Percentiles rank a stretch among this genome's conserved stretches.
Conservation (phyloP, 805 yeast genomes). For the Saccharomycopsis sp. region DNA sequence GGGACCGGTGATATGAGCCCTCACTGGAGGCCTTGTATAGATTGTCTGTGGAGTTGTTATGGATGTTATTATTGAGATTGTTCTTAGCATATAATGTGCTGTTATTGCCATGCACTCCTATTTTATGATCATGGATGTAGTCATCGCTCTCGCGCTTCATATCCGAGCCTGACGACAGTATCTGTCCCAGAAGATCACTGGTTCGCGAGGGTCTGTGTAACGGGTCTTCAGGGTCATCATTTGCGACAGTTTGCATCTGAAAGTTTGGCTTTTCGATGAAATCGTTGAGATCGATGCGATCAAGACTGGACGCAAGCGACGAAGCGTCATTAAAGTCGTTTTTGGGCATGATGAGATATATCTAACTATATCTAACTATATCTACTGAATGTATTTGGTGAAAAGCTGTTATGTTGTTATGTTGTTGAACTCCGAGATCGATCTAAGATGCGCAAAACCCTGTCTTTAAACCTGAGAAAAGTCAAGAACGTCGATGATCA, state of each 20-base stretch:
- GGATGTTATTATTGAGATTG: not conserved
- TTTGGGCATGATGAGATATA: not conserved
- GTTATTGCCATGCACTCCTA: not conserved
- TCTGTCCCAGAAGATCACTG: not conserved
- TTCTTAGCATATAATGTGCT: not conserved
- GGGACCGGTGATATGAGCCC: not conserved
- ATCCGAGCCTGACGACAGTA: not conserved
- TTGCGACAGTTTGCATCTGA: not conserved
- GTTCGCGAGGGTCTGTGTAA: not conserved
- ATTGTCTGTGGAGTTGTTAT: not conserved
- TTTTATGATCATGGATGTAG: not conserved
- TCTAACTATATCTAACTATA: no score
- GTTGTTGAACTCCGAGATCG: not conserved
- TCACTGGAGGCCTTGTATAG: not conserved
- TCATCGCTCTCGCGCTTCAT: not conserved
- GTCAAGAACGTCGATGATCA: no score
- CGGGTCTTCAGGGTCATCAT: not conserved
- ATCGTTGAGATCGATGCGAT: conserved; percentile 1
- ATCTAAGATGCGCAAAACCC: not conserved
- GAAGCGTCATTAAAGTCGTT: not conserved
- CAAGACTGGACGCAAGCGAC: not conserved
- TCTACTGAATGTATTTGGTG: no score
- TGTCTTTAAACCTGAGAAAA: not conserved
- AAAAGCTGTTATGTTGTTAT: not conserved
- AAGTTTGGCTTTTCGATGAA: not conserved